These are phyloP conservation scores for Trypethelium eluteriae DNA, from an alignment of 495 filamentous ascomycete species.

Conservation along the genomic window DNA sequence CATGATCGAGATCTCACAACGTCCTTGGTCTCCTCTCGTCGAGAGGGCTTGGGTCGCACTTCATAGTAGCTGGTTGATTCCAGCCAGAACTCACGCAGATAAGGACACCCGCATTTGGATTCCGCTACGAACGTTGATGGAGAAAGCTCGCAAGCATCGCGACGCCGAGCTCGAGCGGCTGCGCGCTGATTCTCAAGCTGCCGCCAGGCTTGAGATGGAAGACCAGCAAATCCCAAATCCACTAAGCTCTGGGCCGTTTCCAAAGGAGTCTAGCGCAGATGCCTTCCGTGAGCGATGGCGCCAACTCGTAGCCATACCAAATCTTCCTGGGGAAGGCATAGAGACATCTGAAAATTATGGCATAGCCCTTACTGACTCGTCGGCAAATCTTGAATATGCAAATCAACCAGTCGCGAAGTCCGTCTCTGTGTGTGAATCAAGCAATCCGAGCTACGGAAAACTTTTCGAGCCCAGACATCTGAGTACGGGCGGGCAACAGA, in stretches of 20 bases:
- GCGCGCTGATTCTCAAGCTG: constrained; percentile 29
- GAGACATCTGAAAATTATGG: not conserved
- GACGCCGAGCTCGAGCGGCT: constrained; percentile 39
- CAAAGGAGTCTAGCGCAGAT: constrained; percentile 25
- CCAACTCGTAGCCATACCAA: constrained; percentile 25
- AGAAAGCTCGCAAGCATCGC: constrained; percentile 43
- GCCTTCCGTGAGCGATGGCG: constrained; percentile 39
- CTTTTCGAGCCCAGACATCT: constrained; percentile 11
- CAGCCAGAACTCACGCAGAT: constrained; percentile 32
- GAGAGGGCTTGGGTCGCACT: constrained; percentile 51
- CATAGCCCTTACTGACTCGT: constrained; percentile 10
- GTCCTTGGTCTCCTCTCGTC: constrained; percentile 43
- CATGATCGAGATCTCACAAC: constrained; percentile 44
- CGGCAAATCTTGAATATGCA: constrained; percentile 9
- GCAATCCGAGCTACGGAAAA: not conserved
- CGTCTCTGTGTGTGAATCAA: not conserved
- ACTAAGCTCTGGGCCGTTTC: constrained; percentile 32
- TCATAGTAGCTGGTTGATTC: constrained; percentile 44
- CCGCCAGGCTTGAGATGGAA: constrained; percentile 29
- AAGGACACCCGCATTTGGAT: constrained; percentile 46
- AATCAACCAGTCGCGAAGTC: not conserved
- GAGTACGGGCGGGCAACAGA: constrained; percentile 12
- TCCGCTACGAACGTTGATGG: constrained; percentile 47
- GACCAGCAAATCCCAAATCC: constrained; percentile 33
- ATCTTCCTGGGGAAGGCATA: not conserved